Percentiles rank a stretch among this genome's conserved stretches.
Conservation (phyloP, 2,329 filamentous ascomycete genomes). For the Tolypocladium sp. region DNA sequence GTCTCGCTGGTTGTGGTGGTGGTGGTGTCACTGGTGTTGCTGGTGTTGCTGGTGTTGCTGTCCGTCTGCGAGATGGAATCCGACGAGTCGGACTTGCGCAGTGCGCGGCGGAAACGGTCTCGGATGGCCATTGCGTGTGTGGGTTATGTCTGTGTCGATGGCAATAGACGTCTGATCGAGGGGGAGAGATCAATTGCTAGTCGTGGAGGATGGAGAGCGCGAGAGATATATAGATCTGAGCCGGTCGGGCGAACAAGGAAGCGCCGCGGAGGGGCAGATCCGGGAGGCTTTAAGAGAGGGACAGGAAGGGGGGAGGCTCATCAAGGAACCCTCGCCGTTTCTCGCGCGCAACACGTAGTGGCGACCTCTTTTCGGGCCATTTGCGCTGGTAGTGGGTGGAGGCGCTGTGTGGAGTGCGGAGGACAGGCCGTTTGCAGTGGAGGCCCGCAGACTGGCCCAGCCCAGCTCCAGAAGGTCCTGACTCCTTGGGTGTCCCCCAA, state of each 20-base stretch:
- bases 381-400: background rate
- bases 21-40: slow-evolving; percentile 18
- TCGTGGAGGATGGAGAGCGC: background rate
- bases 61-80: slow-evolving; percentile 22
- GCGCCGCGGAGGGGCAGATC: background rate
- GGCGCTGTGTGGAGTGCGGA: background rate
- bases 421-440: background rate
- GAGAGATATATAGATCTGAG: background rate
- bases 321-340: background rate
- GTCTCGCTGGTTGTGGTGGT: slow-evolving; percentile 18
- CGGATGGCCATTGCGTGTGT: slow-evolving; percentile 28
- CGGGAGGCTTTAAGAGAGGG: background rate
- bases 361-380: background rate
- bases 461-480: background rate
- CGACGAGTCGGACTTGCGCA: slow-evolving; percentile 26
- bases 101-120: slow-evolving; percentile 29
- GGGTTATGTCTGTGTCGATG: background rate
- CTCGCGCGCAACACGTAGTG: background rate
- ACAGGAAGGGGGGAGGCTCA: background rate
- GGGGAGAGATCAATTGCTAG: background rate
- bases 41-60: slow-evolving; percentile 18
- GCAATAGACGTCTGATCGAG: background rate
- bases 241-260: background rate
- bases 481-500: background rate
- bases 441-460: slow-evolving; percentile 2